A percentile compares a stretch with the other conserved stretches of the same genome.
phyloP scores from a whole-genome alignment of 1,139 yeast species.

The Suhomyces choctaworum region DNA sequence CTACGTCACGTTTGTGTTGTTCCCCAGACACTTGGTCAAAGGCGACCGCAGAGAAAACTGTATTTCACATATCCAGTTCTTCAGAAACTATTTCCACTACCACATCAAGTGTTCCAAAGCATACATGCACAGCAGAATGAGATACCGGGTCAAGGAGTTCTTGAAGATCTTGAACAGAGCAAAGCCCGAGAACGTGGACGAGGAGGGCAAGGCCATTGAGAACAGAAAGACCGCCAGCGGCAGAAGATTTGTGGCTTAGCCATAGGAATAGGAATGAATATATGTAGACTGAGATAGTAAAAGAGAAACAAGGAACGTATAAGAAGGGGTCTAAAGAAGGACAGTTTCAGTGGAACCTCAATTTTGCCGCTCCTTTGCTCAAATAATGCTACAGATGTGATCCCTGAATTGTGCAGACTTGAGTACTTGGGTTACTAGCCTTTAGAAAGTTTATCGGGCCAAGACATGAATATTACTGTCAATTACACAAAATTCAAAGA shows the following conservation, averaged over 20 bases:
- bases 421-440: too few relatives aligned
- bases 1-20: conserved; percentile 73
- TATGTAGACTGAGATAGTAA: too few relatives aligned
- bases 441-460: too few relatives aligned
- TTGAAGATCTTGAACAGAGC: conserved; percentile 95
- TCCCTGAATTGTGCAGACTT: too few relatives aligned
- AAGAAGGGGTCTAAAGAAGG: too few relatives aligned
- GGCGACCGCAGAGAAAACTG: conserved; percentile 78
- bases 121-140: conserved; percentile 97
- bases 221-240: conserved; percentile 82
- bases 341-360: too few relatives aligned
- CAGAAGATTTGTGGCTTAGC: conserved; percentile 57
- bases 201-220: conserved; percentile 58
- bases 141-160: conserved; percentile 90
- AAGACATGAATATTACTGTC: too few relatives aligned
- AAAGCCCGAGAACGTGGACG: conserved; percentile 86
- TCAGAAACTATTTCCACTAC: conserved; percentile 96
- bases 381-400: too few relatives aligned
- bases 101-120: conserved; percentile 98
- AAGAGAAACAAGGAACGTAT: too few relatives aligned
- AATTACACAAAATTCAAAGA: too few relatives aligned
- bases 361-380: too few relatives aligned
- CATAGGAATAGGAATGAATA: too few relatives aligned
- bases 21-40: conserved; percentile 71
- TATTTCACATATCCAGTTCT: conserved; percentile 84